These are phyloP conservation scores for Vaccinium vitisidaea DNA, from an alignment of 148 eudicot species.

Conservation along the genomic window DNA sequence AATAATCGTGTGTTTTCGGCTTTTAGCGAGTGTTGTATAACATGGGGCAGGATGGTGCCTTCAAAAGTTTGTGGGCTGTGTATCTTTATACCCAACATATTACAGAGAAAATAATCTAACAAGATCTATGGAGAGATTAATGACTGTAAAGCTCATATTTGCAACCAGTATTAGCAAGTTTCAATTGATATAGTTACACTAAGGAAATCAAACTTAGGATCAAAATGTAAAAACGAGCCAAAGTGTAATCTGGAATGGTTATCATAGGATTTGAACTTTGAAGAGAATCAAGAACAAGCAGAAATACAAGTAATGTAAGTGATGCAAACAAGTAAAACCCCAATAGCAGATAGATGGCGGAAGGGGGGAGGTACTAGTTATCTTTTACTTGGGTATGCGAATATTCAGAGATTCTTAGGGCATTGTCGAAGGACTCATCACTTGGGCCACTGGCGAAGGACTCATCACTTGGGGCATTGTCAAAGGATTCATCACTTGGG, in stretches of 20 bases:
- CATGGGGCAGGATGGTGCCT: background rate
- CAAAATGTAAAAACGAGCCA: background rate
- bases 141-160: background rate
- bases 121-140: background rate
- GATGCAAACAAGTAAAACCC: background rate
- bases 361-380: background rate
- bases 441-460: background rate
- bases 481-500: background rate
- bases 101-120: background rate
- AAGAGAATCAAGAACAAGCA: background rate
- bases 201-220: background rate
- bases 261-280: background rate
- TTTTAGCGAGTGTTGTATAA: background rate
- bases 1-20: background rate
- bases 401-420: background rate
- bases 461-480: background rate
- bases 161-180: background rate
- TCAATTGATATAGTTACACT: background rate
- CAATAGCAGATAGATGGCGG: background rate
- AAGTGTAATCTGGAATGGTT: background rate
- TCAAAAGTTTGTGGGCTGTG: background rate
- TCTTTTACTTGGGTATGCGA: conserved; percentile 4
- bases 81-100: background rate
- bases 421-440: background rate
- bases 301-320: background rate